Evolutionary conservation across 2,329 filamentous ascomycete species (phyloP).

Genomic region (Phyllosticta citriasiana): DNA sequence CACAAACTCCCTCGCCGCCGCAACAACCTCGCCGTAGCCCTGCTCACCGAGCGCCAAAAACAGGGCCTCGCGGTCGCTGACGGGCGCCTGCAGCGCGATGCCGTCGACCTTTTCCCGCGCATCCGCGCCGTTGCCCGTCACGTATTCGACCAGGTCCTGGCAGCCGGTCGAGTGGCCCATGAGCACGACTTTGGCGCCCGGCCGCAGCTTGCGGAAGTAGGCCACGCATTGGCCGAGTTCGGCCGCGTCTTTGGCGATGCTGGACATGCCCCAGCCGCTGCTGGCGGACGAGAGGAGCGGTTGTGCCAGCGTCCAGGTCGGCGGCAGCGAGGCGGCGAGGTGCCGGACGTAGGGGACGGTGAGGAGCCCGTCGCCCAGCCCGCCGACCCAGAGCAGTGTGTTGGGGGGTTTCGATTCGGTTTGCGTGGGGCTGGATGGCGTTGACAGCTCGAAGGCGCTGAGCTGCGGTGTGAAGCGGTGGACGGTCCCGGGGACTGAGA

Average conservation of each 20-base stretch:
- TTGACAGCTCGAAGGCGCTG: conserved; percentile 32
- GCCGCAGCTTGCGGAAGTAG: conserved; percentile 36
- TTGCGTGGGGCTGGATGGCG: conserved; percentile 17
- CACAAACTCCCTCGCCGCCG: conserved; percentile 53
- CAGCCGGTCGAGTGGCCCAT: conserved; percentile 62
- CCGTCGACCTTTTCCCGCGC: conserved; percentile 54
- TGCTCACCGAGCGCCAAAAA: conserved; percentile 1
- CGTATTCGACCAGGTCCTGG: conserved; percentile 58
- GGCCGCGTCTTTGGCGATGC: conserved; percentile 43
- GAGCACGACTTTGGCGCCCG: conserved; percentile 47
- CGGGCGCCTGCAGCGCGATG: conserved; percentile 68
- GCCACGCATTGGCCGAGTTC: conserved; percentile 43
- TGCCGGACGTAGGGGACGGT: conserved; percentile 49
- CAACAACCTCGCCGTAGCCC: conserved; percentile 43
- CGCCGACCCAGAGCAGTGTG: conserved; percentile 43
- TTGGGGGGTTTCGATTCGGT: conserved; percentile 17
- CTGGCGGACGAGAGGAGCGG: conserved; percentile 44
- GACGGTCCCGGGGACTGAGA: conserved; percentile 27
- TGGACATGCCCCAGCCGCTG: conserved; percentile 44
- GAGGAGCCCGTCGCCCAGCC: conserved; percentile 59
- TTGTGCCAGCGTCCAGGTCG: conserved; percentile 44
- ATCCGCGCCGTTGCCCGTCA: conserved; percentile 26
- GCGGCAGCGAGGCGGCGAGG: conserved; percentile 39
- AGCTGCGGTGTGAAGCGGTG: conserved; percentile 33
- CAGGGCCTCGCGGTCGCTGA: conserved; percentile 36